A percentile compares a stretch with the other conserved stretches of the same genome.
These are phyloP conservation scores for Suillus cothurnatus DNA, from an alignment of 768 basidiomycete genomes.

Conservation along the genomic window DNA sequence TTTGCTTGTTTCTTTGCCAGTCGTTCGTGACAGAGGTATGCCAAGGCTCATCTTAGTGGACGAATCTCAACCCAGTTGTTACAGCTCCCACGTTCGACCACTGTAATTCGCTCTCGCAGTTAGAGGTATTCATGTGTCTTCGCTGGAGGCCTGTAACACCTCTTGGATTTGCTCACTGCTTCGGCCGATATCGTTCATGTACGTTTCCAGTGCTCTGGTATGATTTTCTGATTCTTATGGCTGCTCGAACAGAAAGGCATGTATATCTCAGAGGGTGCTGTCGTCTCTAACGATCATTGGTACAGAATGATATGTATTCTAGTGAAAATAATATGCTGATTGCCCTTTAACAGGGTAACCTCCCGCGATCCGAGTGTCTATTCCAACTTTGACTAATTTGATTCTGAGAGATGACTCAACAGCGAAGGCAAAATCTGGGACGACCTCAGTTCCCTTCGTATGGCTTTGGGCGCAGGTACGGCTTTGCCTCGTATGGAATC, in stretches of 20 bases:
- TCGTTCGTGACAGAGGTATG: conserved; percentile 34
- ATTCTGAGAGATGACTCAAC: conserved; percentile 58
- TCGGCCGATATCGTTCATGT: conserved; percentile 67
- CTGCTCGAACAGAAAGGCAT: conserved; percentile 29
- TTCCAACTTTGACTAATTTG: conserved; percentile 58
- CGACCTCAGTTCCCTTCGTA: conserved; percentile 44
- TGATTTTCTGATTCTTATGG: background rate
- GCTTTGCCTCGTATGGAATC: background rate
- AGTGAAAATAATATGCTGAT: background rate
- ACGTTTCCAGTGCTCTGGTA: conserved; percentile 10
- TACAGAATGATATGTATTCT: conserved; percentile 8
- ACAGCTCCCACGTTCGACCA: conserved; percentile 45
- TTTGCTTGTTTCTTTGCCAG: no score
- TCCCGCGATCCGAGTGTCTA: conserved; percentile 58
- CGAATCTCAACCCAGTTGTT: conserved; percentile 5
- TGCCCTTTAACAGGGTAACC: conserved; percentile 42
- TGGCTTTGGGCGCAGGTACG: conserved; percentile 52
- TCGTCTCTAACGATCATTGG: conserved; percentile 40
- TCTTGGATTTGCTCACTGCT: conserved; percentile 62
- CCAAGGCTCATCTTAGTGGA: background rate
- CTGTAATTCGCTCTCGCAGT: conserved; percentile 35
- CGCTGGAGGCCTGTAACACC: conserved; percentile 44
- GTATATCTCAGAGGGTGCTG: conserved; percentile 38
- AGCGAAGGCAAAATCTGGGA: conserved; percentile 44
- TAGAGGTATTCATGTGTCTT: conserved; percentile 40